A percentile compares a stretch with the other conserved stretches of the same genome.
phyloP scores from a whole-genome alignment of 768 basidiomycete species.

The Collybia sordida region DNA sequence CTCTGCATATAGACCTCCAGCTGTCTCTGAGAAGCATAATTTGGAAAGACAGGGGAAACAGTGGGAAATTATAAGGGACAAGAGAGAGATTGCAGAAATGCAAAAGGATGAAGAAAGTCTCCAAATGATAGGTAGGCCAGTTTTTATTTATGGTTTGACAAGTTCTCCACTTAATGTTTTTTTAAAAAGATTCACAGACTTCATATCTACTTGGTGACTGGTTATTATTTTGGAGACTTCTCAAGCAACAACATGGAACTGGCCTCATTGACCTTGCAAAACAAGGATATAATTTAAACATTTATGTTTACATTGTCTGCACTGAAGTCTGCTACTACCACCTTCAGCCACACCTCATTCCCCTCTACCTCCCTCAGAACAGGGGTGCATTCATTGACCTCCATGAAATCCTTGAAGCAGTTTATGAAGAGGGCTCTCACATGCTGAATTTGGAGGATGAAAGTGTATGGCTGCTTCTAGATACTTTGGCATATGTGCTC shows the following conservation, averaged over 20 bases:
- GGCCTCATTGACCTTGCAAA: background rate
- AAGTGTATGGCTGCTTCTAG: conserved; percentile 8
- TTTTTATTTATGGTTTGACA: too few species aligned
- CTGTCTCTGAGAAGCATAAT: conserved; percentile 6
- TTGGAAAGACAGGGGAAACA: background rate
- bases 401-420: conserved; percentile 6
- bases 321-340: conserved; percentile 13
- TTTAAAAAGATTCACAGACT: background rate
- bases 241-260: conserved; percentile 4
- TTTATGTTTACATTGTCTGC: conserved; percentile 11
- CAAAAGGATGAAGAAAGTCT: background rate
- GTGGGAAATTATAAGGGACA: background rate
- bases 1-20: conserved; percentile 2
- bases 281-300: conserved; percentile 11
- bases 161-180: background rate
- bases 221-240: conserved; percentile 12
- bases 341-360: conserved; percentile 7
- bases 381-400: conserved; percentile 13
- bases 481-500: conserved; percentile 14
- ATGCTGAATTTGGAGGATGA: conserved; percentile 4
- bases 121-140: too few species aligned
- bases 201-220: conserved; percentile 13
- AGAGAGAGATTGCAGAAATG: background rate
- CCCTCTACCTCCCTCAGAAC: conserved; percentile 9
- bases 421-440: background rate